Evolutionary conservation across 768 basidiomycete species (phyloP).

Genomic region (Trametes elegans): DNA sequence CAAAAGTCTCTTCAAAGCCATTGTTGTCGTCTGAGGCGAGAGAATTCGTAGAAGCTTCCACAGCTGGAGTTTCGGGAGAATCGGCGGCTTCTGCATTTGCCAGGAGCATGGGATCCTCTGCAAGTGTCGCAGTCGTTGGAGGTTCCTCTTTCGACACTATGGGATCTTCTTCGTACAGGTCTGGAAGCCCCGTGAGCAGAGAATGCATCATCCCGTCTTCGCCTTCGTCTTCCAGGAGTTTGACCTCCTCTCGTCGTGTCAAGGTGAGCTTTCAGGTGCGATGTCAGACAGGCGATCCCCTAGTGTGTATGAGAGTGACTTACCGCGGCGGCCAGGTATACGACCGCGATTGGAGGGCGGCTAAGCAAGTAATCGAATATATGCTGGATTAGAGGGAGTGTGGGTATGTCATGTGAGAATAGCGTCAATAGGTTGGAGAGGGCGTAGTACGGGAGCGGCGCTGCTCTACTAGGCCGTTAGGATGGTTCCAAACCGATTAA

Average conservation of each 20-base stretch:
- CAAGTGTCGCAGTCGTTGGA: background rate
- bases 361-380: constrained; percentile 88
- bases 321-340: constrained; percentile 85
- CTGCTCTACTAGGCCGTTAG: constrained; percentile 42
- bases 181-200: constrained; percentile 61
- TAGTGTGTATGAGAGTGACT: constrained; percentile 29
- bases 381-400: constrained; percentile 85
- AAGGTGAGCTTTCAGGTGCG: constrained; percentile 59
- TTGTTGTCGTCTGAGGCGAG: no score
- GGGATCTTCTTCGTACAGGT: constrained; percentile 44
- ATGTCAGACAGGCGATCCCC: background rate
- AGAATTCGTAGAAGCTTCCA: no score
- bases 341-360: constrained; percentile 74
- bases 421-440: constrained; percentile 88
- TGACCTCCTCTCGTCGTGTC: constrained; percentile 65
- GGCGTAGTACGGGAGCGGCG: constrained; percentile 85
- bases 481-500: background rate
- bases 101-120: background rate
- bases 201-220: constrained; percentile 86
- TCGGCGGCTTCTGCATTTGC: background rate
- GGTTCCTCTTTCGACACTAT: constrained; percentile 3
- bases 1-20: no score
- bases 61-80: no score
- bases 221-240: constrained; percentile 58
- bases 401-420: constrained; percentile 90